Base-by-base conservation (phyloP, 148 eudicot genomes). In the Camellia sinensis region DNA sequence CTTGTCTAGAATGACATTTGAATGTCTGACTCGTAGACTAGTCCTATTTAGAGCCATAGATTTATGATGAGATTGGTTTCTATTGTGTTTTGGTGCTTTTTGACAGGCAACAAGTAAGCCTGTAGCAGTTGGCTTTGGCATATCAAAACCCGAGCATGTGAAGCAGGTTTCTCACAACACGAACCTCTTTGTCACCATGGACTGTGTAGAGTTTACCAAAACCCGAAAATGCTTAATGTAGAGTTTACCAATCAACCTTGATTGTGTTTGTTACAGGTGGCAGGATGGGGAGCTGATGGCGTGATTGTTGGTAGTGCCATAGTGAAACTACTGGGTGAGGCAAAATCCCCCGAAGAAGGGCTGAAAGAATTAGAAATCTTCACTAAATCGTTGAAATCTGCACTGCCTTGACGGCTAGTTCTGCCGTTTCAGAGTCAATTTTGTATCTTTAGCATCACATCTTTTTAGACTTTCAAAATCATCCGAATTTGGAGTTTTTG, bases 221-320 rank as follows among this genome's bases (percentile, higher is more conserved):
- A 37, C 45, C 53, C n/a, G 6, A 68, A 63, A 43, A 41, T 10
- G 29, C 18, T 50, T 0, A 78, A 62, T 48, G 71, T 45, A 22
- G 37, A 29, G 61, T 22, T 14, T 15, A 3, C 29, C 29, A 50
- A 64, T 64, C 61, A 37, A 14, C 48, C 22, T 50, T 15, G 21
- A 15, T 53, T 54, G 60, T 59, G 14, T 57, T 44, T 76, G 7
- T 67, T 64, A 67, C 81, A 94, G 97, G 85, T 94, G 59, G 97
- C 90, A 3, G 90, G 83, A 82, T 94, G 98, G 98, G 98, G 98
- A 73, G 97, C 98, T 7, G 98, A 94, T 86, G 98, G 98, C 2
- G 97, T 94, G 71, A 94, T 94, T 76, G 93, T 94, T 46, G 98
- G 98, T 7, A 94, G 98, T 65, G 98, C 97, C 8, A 86, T 89